Conservation (phyloP, 331 rosid genomes). For the Erythrophleum ivorense region DNA sequence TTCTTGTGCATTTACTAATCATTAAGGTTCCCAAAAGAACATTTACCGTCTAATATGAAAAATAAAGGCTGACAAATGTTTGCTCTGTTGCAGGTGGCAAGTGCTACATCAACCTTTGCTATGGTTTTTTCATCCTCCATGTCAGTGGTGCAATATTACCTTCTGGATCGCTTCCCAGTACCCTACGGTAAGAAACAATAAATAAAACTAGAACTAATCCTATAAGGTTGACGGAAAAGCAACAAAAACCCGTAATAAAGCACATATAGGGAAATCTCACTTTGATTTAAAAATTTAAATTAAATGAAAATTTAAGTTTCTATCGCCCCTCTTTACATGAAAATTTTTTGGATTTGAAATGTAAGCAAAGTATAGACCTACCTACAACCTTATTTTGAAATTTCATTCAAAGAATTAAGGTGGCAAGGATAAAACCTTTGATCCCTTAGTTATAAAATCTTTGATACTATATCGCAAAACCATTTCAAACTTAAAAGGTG, state of each 20-base stretch:
- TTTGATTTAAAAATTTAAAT: no score
- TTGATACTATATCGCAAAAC: no score
- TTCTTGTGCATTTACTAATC: background rate
- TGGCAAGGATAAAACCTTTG: no score
- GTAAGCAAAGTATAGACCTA: background rate
- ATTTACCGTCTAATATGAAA: background rate
- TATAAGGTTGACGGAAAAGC: background rate
- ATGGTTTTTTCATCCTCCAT: slow-evolving; percentile 81
- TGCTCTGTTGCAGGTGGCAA: slow-evolving; percentile 62
- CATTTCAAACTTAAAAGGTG: no score
- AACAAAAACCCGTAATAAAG: no score
- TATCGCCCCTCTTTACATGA: background rate
- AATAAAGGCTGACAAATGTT: background rate
- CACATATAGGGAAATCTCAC: no score
- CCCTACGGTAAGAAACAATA: slow-evolving; percentile 63
- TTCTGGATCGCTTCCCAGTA: slow-evolving; percentile 78
- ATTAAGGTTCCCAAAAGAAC: background rate
- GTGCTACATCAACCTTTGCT: slow-evolving; percentile 82
- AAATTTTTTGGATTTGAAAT: background rate
- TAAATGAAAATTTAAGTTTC: background rate
- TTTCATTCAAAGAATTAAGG: no score
- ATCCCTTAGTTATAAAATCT: no score
- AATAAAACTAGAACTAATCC: no score
- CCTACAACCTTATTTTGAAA: background rate
- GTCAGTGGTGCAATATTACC: slow-evolving; percentile 83